phyloP scores from a whole-genome alignment of 176 grass and related monocot genomes.

The Oryza nivara region DNA sequence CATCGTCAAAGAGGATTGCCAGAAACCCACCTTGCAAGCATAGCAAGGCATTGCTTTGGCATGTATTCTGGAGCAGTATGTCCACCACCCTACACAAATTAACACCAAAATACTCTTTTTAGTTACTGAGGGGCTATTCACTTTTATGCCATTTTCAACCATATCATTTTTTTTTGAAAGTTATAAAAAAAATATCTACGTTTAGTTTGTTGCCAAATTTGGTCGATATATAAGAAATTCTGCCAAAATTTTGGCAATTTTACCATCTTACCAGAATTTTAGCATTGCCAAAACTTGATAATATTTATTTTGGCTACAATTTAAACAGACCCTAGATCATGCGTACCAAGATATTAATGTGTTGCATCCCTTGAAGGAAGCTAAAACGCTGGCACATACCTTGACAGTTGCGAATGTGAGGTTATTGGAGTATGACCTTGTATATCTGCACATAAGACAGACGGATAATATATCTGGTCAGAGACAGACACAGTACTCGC shows the following conservation, averaged over 20 bases:
- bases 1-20: background rate
- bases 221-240: no score
- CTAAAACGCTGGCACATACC: slow-evolving; percentile 8
- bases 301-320: no score
- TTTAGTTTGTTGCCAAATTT: no score
- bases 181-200: no score
- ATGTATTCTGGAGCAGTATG: background rate
- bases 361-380: background rate
- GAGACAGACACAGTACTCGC: background rate
- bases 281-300: no score
- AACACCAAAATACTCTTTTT: background rate
- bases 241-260: no score
- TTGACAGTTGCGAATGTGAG: slow-evolving; percentile 72
- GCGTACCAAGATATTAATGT: no score
- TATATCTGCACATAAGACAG: slow-evolving; percentile 50
- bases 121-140: background rate
- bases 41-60: background rate
- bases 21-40: background rate
- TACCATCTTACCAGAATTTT: no score
- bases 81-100: background rate
- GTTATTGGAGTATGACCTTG: slow-evolving; percentile 58
- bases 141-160: no score
- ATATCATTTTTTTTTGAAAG: no score
- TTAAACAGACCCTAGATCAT: background rate
- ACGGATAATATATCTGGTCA: background rate